Conservation (phyloP, 345 rosid genomes). For the Physaria fendleri region DNA sequence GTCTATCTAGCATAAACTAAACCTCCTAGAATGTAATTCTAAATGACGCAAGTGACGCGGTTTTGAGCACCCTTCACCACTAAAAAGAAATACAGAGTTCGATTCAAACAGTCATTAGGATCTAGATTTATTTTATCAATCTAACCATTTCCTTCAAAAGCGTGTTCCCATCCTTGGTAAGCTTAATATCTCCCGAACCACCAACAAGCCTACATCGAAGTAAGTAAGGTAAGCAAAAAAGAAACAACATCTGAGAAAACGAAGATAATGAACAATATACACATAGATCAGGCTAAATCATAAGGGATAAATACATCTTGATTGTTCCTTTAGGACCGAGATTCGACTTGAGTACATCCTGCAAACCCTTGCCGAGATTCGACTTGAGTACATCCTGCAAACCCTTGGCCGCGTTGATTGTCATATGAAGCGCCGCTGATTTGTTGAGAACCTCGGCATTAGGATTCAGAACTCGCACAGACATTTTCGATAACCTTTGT, state of each 20-base stretch:
- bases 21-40: background rate
- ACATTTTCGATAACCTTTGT: constrained; percentile 44
- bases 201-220: constrained; percentile 78
- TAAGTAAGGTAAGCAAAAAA: background rate
- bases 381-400: constrained; percentile 91
- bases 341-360: constrained; percentile 88
- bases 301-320: constrained; percentile 48
- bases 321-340: constrained; percentile 99
- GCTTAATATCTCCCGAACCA: constrained; percentile 96
- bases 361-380: constrained; percentile 97
- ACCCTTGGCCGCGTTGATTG: constrained; percentile 96
- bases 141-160: constrained; percentile 91
- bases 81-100: constrained; percentile 5
- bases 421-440: constrained; percentile 99
- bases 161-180: constrained; percentile 98
- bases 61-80: background rate
- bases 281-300: background rate
- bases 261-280: background rate
- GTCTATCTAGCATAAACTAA: constrained; percentile 3
- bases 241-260: background rate
- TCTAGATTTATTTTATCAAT: background rate
- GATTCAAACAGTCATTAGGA: constrained; percentile 4
- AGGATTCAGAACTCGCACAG: constrained; percentile 83
- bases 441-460: constrained; percentile 98
- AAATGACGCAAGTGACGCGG: background rate